Percentiles rank a stretch among this genome's conserved stretches.
phyloP scores from a whole-genome alignment of 164 flowering plant genomes.

The Aristolochia contorta region DNA sequence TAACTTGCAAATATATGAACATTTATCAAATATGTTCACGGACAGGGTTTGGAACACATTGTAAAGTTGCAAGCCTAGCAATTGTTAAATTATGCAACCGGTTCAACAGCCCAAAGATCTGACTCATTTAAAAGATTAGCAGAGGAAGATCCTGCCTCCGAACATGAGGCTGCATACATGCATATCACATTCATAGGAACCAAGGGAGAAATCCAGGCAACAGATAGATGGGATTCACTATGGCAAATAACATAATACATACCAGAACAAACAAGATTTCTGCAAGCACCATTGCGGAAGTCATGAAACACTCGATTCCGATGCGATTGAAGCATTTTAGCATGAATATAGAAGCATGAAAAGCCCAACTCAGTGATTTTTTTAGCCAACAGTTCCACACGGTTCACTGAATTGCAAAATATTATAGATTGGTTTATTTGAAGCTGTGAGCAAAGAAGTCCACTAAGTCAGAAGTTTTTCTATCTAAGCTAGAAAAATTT shows the following conservation, averaged over 20 bases:
- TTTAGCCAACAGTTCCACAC: slow-evolving; percentile 92
- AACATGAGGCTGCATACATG: too few species aligned
- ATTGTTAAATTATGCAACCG: too few species aligned
- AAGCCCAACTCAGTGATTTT: slow-evolving; percentile 98
- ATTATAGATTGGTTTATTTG: slow-evolving; percentile 98
- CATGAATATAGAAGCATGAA: slow-evolving; percentile 97
- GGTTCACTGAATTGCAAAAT: slow-evolving; percentile 97
- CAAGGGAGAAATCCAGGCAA: not conserved
- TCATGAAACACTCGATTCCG: slow-evolving; percentile 98
- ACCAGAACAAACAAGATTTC: slow-evolving; percentile 99
- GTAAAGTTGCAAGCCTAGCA: too few species aligned
- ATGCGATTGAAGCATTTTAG: slow-evolving; percentile 98
- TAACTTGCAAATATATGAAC: too few species aligned
- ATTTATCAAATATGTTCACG: too few species aligned
- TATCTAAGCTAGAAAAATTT: not conserved
- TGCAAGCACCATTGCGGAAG: slow-evolving; percentile 98
- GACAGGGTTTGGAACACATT: too few species aligned
- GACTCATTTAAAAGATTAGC: too few species aligned
- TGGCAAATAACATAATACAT: slow-evolving; percentile 3
- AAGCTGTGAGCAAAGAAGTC: slow-evolving; percentile 48
- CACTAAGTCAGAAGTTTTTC: not conserved
- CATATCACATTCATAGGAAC: not conserved
- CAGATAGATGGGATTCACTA: not conserved
- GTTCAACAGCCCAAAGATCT: too few species aligned
- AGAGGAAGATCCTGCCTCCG: too few species aligned